These are phyloP conservation scores for Penicillium sp. DNA, from an alignment of 2,329 filamentous ascomycete species.

Conservation along the genomic window DNA sequence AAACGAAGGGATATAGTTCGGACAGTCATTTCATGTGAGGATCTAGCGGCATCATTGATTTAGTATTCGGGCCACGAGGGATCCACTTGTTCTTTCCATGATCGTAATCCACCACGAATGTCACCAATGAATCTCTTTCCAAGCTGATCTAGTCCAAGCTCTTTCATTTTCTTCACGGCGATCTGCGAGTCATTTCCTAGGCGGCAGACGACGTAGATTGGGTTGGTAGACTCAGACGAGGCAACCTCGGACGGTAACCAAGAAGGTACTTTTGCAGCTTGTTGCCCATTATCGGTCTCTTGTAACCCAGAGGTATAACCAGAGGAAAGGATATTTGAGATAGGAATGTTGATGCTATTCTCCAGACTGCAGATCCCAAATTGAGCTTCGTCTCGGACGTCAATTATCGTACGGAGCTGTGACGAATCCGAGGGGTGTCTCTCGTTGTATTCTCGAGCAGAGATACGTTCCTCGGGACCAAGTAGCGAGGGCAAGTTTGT, in stretches of 20 bases:
- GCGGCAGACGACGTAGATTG: slow-evolving; percentile 49
- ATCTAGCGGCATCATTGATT: background rate
- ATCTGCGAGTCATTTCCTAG: slow-evolving; percentile 52
- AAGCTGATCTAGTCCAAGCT: slow-evolving; percentile 36
- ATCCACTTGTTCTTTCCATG: slow-evolving; percentile 47
- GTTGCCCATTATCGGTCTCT: background rate
- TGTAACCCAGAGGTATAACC: background rate
- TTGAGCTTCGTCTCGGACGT: slow-evolving; percentile 81
- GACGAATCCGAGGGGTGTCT: slow-evolving; percentile 6
- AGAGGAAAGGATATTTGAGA: slow-evolving; percentile 43
- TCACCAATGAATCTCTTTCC: slow-evolving; percentile 41
- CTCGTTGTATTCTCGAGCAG: slow-evolving; percentile 59
- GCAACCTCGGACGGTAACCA: slow-evolving; percentile 32
- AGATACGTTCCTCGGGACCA: slow-evolving; percentile 64
- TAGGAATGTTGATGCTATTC: slow-evolving; percentile 65
- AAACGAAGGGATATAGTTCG: background rate
- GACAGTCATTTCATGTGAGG: background rate
- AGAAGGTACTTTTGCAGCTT: slow-evolving; percentile 17
- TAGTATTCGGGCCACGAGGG: slow-evolving; percentile 45
- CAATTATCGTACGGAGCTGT: slow-evolving; percentile 62
- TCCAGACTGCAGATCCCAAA: slow-evolving; percentile 76
- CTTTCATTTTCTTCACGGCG: slow-evolving; percentile 44
- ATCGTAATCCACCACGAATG: slow-evolving; percentile 44
- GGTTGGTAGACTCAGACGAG: slow-evolving; percentile 24
- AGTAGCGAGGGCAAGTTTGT: slow-evolving; percentile 58